Base-by-base conservation (phyloP, 495 filamentous ascomycete species). In the Podospora didyma region DNA sequence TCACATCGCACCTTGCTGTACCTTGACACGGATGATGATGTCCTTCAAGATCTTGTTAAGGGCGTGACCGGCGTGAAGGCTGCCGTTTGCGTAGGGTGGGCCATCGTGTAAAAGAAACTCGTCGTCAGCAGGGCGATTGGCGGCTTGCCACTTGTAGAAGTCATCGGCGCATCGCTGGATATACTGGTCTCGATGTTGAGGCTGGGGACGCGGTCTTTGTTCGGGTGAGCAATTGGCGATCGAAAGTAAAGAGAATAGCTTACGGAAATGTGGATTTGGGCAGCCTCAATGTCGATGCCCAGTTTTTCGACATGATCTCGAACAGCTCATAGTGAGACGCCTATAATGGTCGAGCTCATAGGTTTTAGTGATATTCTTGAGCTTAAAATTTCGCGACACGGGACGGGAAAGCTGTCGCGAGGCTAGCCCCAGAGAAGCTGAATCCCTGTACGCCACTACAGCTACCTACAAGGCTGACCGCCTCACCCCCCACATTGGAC, bases 1-100 rank as follows among this genome's bases (percentile, higher is more conserved):
- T 3, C 20, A 37, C 9, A 45, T 46, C 70, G 62, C 37, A 75
- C 93, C 93, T 62, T 83, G 77, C 44, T 86, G 82, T 47, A 97
- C 73, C 70, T 96, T 83, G 60, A 87, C 83, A 39, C 94, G 83
- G 62, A 88, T 80, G 50, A 96, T 86, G 49, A 97, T 88, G 68
- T 99, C 94, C 78, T 99, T 99, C 48, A 96, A 73, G 55, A 97
- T 88, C 69, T 99, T 99, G 72, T 99, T 99, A 51, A 99, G 75
- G 24, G 94, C 95, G 79, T 99, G 94, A n/a, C 94, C 94, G 58
- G 96, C 82, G 68, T 99, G 94, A 2, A 99, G 78, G n/a, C 76
- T 79, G 28, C 95, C 94, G 68, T 99, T 99, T 47, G 94, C 94
- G 69, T 97, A 99, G 0, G 95, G 94, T 1, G 94, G 94, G 1